Conservation (phyloP, 768 basidiomycete genomes). For the Trametes meyenii region DNA sequence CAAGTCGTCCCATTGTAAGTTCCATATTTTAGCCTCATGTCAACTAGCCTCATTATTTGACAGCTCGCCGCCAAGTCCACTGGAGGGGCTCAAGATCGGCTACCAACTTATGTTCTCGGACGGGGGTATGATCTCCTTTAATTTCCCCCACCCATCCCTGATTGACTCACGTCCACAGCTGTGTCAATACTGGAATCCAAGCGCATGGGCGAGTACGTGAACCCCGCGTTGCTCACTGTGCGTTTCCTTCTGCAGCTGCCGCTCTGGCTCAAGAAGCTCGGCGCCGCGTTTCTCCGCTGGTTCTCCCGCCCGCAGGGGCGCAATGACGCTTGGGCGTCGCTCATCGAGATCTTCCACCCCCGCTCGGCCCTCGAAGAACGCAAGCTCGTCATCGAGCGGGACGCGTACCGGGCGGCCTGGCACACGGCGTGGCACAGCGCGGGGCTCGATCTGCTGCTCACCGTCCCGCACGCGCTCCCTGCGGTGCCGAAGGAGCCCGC, state of each 20-base stretch:
- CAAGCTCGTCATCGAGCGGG: constrained; percentile 28
- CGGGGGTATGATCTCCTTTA: constrained; percentile 28
- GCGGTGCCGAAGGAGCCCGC: constrained; percentile 38
- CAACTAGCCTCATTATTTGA: background rate
- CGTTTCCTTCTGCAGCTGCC: constrained; percentile 28
- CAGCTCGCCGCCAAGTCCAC: constrained; percentile 28
- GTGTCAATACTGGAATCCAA: constrained; percentile 20
- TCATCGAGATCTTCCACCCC: constrained; percentile 27
- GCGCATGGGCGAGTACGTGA: constrained; percentile 27
- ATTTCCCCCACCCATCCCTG: background rate
- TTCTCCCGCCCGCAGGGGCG: constrained; percentile 31
- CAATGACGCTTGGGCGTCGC: constrained; percentile 32
- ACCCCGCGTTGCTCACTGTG: constrained; percentile 23
- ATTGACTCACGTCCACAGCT: background rate
- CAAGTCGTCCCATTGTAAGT: constrained; percentile 44
- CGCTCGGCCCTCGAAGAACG: constrained; percentile 30
- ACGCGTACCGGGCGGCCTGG: constrained; percentile 32
- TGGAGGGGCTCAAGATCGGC: constrained; percentile 35
- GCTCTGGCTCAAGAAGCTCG: constrained; percentile 28
- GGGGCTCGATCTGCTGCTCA: constrained; percentile 42
- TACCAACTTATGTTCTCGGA: constrained; percentile 34
- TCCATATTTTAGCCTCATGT: background rate
- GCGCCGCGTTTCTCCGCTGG: constrained; percentile 30
- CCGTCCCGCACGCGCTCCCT: constrained; percentile 42
- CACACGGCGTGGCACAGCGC: constrained; percentile 27